A percentile compares a stretch with the other conserved stretches of the same genome.
phyloP scores from a whole-genome alignment of 1,284 basidiomycete genomes.

The Leccinum subfulvum region DNA sequence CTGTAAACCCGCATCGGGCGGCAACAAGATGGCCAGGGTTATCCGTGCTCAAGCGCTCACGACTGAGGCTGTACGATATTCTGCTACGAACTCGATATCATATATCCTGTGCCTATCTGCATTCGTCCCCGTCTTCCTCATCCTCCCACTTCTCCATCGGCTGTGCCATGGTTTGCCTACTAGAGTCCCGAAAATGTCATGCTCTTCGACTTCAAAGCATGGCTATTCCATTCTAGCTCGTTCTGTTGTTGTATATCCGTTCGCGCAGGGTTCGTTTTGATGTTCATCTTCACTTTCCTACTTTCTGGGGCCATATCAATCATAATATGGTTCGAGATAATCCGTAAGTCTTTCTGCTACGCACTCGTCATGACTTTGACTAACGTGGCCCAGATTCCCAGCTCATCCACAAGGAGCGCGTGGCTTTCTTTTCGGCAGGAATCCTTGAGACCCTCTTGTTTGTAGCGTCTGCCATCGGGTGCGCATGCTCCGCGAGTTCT shows the following conservation, averaged over 20 bases:
- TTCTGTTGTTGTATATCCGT: constrained; percentile 67
- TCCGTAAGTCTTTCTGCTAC: constrained; percentile 39
- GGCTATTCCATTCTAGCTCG: constrained; percentile 35
- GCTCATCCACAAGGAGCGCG: constrained; percentile 39
- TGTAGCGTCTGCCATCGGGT: constrained; percentile 56
- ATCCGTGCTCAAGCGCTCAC: background rate
- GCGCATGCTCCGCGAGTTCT: constrained; percentile 18
- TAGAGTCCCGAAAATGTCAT: constrained; percentile 15
- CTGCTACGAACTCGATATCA: background rate
- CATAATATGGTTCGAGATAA: constrained; percentile 58
- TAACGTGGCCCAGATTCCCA: constrained; percentile 25
- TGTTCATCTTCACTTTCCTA: constrained; percentile 51
- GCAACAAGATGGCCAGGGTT: constrained; percentile 5
- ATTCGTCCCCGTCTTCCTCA: background rate
- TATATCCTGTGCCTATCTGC: background rate
- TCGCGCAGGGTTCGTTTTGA: constrained; percentile 56
- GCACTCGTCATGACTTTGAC: background rate
- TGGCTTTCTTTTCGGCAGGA: constrained; percentile 47
- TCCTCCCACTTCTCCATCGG: background rate
- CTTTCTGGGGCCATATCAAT: constrained; percentile 50
- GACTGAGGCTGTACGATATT: constrained; percentile 11
- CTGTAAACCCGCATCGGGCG: constrained; percentile 10
- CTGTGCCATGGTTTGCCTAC: background rate
- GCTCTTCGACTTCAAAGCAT: constrained; percentile 20
- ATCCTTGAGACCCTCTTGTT: constrained; percentile 52